A percentile compares a stretch with the other conserved stretches of the same genome.
phyloP scores from a whole-genome alignment of 352 stramenopile genomes.

The Pelagophyceae sp. region DNA sequence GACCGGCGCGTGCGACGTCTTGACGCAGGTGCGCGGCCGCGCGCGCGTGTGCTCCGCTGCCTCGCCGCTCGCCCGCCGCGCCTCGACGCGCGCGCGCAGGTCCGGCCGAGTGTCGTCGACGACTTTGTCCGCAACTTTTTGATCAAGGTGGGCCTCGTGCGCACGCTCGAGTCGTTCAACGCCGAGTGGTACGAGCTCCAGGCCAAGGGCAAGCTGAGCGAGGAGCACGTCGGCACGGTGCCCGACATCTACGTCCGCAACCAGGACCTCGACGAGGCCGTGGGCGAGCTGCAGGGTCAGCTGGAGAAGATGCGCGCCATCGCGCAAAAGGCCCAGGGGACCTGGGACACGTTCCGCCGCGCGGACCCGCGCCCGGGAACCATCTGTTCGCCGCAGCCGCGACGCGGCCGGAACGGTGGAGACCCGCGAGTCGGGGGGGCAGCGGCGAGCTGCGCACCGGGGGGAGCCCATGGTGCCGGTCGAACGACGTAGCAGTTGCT shows the following conservation, averaged over 20 bases:
- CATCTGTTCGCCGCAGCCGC: neutral
- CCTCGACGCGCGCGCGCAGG: too few species aligned
- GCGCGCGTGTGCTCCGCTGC: too few species aligned
- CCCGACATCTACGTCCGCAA: slow-evolving; percentile 87
- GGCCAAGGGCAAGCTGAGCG: slow-evolving; percentile 73
- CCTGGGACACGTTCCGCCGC: slow-evolving; percentile 90
- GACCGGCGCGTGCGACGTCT: slow-evolving; percentile 18
- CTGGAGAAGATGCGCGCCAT: slow-evolving; percentile 75
- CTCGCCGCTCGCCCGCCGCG: slow-evolving; percentile 18
- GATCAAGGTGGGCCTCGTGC: slow-evolving; percentile 76
- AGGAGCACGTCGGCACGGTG: slow-evolving; percentile 74
- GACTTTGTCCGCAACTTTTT: slow-evolving; percentile 90
- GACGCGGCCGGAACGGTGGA: too few species aligned
- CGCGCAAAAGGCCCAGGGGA: slow-evolving; percentile 67
- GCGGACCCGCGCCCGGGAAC: neutral
- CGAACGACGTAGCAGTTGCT: too few species aligned
- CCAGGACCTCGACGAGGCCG: slow-evolving; percentile 73
- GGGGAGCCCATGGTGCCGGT: neutral
- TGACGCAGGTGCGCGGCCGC: too few species aligned
- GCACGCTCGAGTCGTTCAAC: slow-evolving; percentile 84
- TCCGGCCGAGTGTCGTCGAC: slow-evolving; percentile 71
- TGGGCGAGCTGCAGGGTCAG: slow-evolving; percentile 52
- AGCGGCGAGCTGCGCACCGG: too few species aligned
- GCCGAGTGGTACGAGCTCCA: slow-evolving; percentile 89
- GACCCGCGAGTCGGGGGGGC: too few species aligned